Percentiles rank a stretch among this genome's conserved stretches.
phyloP scores from a whole-genome alignment of 2,329 filamentous ascomycete species.

The Xylariaceae sp. region DNA sequence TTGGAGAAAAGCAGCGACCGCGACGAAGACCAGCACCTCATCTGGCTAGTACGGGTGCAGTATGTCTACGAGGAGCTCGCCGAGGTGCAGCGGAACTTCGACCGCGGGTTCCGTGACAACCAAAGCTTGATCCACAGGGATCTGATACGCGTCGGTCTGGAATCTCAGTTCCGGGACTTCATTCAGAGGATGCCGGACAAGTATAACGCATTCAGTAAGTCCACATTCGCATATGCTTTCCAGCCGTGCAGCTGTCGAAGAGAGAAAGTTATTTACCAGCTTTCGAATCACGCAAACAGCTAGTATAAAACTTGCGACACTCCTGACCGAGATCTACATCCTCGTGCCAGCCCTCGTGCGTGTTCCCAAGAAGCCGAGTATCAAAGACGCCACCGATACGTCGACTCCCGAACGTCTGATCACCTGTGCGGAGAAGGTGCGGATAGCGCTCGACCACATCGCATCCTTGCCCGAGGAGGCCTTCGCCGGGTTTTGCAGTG shows the following conservation, averaged over 20 bases:
- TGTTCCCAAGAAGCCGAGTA: neutral
- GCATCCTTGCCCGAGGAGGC: conserved; percentile 18
- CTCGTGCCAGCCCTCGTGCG: conserved; percentile 35
- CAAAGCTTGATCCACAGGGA: conserved; percentile 37
- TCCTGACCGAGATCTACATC: conserved; percentile 37
- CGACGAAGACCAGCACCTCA: conserved; percentile 38
- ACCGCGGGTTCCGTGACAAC: conserved; percentile 15
- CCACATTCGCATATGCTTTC: conserved; percentile 8
- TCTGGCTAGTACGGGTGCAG: conserved; percentile 37
- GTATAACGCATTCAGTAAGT: conserved; percentile 25
- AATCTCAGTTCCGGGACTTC: conserved; percentile 41
- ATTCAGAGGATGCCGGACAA: conserved; percentile 32
- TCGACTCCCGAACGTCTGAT: conserved; percentile 20
- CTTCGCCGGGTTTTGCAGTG: conserved; percentile 35
- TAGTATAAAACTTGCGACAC: conserved; percentile 30
- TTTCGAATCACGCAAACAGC: too few species aligned
- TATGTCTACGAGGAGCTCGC: conserved; percentile 37
- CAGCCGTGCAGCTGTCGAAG: too few species aligned
- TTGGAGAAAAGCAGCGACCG: conserved; percentile 34
- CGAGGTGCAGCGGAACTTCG: conserved; percentile 26
- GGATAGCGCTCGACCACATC: conserved; percentile 32
- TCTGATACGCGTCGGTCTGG: conserved; percentile 43
- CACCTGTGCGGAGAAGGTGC: conserved; percentile 20
- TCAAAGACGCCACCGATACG: conserved; percentile 11
- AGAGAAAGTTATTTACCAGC: too few species aligned